Percentiles rank a stretch among this genome's conserved stretches.
Evolutionary conservation across 768 basidiomycete genomes (phyloP).

Genomic region (Lyophyllum semitale): DNA sequence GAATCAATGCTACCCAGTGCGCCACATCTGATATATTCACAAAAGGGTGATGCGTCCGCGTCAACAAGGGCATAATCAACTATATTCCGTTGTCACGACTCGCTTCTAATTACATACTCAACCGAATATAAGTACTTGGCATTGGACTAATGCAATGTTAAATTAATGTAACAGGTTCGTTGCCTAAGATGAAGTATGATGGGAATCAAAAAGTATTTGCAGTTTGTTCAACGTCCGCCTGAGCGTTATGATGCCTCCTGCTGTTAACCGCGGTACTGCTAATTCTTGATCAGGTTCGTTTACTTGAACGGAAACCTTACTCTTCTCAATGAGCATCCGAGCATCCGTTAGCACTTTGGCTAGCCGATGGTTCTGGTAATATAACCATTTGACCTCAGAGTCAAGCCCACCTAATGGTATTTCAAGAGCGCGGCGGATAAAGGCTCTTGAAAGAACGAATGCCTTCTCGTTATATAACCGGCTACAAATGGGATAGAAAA

Average conservation of each 20-base stretch:
- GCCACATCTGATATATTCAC: neutral
- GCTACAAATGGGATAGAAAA: slow-evolving; percentile 40
- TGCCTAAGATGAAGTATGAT: slow-evolving; percentile 1
- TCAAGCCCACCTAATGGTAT: slow-evolving; percentile 73
- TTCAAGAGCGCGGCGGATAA: slow-evolving; percentile 87
- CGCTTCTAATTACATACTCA: neutral
- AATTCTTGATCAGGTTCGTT: slow-evolving; percentile 35
- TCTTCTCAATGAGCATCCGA: slow-evolving; percentile 66
- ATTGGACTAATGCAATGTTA: neutral
- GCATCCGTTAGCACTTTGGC: slow-evolving; percentile 70
- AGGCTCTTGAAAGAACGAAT: slow-evolving; percentile 86
- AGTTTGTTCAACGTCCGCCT: slow-evolving; percentile 75
- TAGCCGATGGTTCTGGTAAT: slow-evolving; percentile 63
- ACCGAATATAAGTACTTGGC: neutral
- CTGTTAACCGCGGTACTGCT: slow-evolving; percentile 75
- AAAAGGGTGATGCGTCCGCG: neutral
- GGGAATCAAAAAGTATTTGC: slow-evolving; percentile 40
- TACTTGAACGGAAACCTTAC: slow-evolving; percentile 39
- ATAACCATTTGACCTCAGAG: slow-evolving; percentile 73
- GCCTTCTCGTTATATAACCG: slow-evolving; percentile 94
- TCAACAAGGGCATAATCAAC: neutral
- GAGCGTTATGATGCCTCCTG: slow-evolving; percentile 79
- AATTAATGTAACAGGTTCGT: neutral
- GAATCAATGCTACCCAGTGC: slow-evolving; percentile 51
- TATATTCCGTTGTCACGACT: neutral